Evolutionary conservation across 2,329 filamentous ascomycete species (phyloP).

Genomic region (Penicillium italicum): DNA sequence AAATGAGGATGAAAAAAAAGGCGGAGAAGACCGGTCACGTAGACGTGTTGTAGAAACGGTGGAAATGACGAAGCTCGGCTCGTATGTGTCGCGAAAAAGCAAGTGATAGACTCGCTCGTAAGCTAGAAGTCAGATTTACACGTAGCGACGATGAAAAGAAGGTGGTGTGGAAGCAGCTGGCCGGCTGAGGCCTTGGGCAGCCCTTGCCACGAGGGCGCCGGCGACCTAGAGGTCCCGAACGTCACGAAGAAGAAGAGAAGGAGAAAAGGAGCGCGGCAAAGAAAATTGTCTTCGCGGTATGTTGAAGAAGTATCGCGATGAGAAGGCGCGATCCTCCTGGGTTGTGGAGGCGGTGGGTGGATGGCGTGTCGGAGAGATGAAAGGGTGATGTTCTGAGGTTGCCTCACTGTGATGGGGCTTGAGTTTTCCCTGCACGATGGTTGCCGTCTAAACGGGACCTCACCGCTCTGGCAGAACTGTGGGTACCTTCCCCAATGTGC

Average conservation of each 20-base stretch:
- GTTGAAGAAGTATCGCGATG: slow-evolving; percentile 41
- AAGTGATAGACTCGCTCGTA: slow-evolving; percentile 14
- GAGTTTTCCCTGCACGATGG: slow-evolving; percentile 36
- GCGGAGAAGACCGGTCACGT: slow-evolving; percentile 10
- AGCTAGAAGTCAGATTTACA: slow-evolving; percentile 13
- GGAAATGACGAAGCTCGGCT: slow-evolving; percentile 15
- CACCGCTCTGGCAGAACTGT: slow-evolving; percentile 21
- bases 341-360: slow-evolving; percentile 28
- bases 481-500: slow-evolving; percentile 8
- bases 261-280: slow-evolving; percentile 27
- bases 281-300: slow-evolving; percentile 25
- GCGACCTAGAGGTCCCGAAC: slow-evolving; percentile 37
- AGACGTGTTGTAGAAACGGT: slow-evolving; percentile 11
- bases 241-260: slow-evolving; percentile 34
- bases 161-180: slow-evolving; percentile 35
- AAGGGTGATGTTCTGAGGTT: slow-evolving; percentile 42
- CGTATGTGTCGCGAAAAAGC: slow-evolving; percentile 18
- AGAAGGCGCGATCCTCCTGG: slow-evolving; percentile 40
- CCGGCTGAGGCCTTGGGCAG: slow-evolving; percentile 46
- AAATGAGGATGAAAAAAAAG: slow-evolving; percentile 9
- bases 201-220: slow-evolving; percentile 49
- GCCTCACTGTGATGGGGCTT: slow-evolving; percentile 40
- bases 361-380: slow-evolving; percentile 38
- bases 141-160: slow-evolving; percentile 33
- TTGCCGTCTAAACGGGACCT: slow-evolving; percentile 21